These are phyloP conservation scores for Botrytis aclada DNA, from an alignment of 2,329 filamentous ascomycete species.

Conservation along the genomic window DNA sequence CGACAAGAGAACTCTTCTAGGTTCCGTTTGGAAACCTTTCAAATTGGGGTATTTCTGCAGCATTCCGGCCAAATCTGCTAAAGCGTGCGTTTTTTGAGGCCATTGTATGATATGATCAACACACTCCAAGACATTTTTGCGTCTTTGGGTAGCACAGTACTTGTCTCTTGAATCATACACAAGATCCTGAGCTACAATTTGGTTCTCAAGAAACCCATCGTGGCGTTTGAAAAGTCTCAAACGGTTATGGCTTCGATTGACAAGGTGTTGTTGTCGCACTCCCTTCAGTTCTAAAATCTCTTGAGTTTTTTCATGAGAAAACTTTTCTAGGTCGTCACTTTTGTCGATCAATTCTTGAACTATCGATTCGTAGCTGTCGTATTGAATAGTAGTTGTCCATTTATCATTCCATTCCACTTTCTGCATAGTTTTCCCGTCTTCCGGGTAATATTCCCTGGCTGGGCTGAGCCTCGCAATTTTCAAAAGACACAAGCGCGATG, in stretches of 20 bases:
- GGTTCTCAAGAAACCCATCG: background rate
- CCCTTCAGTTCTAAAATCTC: background rate
- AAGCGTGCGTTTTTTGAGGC: constrained; percentile 30
- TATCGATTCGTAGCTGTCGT: constrained; percentile 35
- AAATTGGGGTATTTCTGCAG: constrained; percentile 40
- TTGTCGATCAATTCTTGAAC: constrained; percentile 24
- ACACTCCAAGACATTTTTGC: constrained; percentile 30
- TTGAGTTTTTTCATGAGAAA: constrained; percentile 18
- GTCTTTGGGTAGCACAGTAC: constrained; percentile 1
- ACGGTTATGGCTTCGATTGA: constrained; percentile 20
- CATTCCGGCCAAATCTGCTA: constrained; percentile 30
- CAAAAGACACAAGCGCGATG: constrained; percentile 8
- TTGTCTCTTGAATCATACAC: constrained; percentile 25
- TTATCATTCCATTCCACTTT: constrained; percentile 42
- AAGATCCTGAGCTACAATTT: background rate
- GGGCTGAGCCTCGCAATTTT: constrained; percentile 35
- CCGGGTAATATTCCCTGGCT: constrained; percentile 44
- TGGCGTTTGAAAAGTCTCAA: background rate
- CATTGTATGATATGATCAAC: constrained; percentile 30
- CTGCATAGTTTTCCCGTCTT: constrained; percentile 43
- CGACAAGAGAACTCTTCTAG: constrained; percentile 39
- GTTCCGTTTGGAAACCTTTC: constrained; percentile 39
- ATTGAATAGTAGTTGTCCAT: constrained; percentile 43
- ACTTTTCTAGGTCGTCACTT: constrained; percentile 25
- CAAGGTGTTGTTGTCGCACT: constrained; percentile 20